phyloP scores from a whole-genome alignment of 1,139 yeast species.

The Saccharomyces hybrid region DNA sequence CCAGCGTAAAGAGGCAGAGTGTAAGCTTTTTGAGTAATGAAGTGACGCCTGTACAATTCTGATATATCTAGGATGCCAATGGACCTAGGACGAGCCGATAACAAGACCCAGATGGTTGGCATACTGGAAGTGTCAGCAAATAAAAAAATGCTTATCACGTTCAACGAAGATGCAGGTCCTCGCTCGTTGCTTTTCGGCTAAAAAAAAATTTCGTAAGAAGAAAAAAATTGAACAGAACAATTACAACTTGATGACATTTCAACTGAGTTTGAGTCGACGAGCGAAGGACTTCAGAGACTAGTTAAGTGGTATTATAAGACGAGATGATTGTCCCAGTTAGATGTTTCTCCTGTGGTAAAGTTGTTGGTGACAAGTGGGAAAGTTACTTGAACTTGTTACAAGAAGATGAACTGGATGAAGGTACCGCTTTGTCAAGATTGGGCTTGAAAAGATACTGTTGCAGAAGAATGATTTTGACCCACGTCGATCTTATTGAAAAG shows the following conservation, averaged over 20 bases:
- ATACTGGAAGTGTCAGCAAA: not conserved
- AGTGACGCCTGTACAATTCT: too few species aligned
- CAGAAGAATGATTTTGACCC: constrained; percentile 97
- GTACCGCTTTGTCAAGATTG: constrained; percentile 87
- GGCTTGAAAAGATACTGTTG: constrained; percentile 96
- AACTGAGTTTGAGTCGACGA: not conserved
- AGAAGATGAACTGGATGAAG: constrained; percentile 88
- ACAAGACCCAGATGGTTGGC: not conserved
- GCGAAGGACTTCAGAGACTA: not conserved
- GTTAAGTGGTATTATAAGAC: not conserved
- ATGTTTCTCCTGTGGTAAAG: constrained; percentile 98
- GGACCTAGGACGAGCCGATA: not conserved
- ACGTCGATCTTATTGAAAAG: constrained; percentile 95
- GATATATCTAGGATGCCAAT: not conserved
- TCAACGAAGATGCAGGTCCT: not conserved
- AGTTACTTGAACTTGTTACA: constrained; percentile 80
- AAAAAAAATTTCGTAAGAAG: not conserved
- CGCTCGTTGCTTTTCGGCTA: not conserved
- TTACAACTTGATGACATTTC: not conserved
- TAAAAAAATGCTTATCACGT: not conserved
- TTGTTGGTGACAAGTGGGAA: constrained; percentile 99
- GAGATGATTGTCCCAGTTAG: constrained; percentile 96
- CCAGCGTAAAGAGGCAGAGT: not conserved
- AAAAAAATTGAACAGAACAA: not conserved
- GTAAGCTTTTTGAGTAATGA: too few species aligned